These are phyloP conservation scores for Pestalotiopsis sp. DNA, from an alignment of 2,329 filamentous ascomycete genomes.

Conservation along the genomic window DNA sequence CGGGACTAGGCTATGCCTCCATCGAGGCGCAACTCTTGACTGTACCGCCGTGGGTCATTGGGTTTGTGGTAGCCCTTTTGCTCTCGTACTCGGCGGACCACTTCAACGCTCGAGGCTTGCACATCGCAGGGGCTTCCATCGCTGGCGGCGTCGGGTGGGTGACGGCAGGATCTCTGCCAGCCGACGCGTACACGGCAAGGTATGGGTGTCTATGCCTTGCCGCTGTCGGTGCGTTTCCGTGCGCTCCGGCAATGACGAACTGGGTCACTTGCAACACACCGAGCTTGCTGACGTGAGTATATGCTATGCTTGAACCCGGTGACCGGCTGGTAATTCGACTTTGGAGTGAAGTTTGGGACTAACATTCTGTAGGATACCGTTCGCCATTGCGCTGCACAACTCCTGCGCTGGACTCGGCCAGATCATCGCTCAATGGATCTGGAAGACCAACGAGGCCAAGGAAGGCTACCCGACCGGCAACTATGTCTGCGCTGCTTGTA, in stretches of 20 bases:
- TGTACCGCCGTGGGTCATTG: constrained; percentile 31
- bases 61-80: constrained; percentile 25
- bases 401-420: constrained; percentile 38
- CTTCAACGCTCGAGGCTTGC: constrained; percentile 25
- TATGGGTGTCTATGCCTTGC: constrained; percentile 40
- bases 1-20: constrained; percentile 34
- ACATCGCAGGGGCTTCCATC: constrained; percentile 27
- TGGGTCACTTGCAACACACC: constrained; percentile 42
- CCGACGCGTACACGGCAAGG: constrained; percentile 23
- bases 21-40: constrained; percentile 30
- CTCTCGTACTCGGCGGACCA: constrained; percentile 27
- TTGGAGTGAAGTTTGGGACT: not conserved
- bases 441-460: constrained; percentile 31
- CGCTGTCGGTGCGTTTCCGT: constrained; percentile 38
- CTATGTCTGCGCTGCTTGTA: constrained; percentile 40
- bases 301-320: not conserved
- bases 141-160: constrained; percentile 35
- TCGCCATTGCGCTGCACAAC: constrained; percentile 40
- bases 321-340: not conserved
- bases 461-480: constrained; percentile 40
- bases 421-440: constrained; percentile 43
- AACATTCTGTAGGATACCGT: constrained; percentile 24
- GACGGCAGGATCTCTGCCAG: constrained; percentile 30
- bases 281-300: constrained; percentile 29
- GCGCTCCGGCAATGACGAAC: constrained; percentile 35